Conservation (phyloP, 768 basidiomycete species). For the Termitomyces heimii region DNA sequence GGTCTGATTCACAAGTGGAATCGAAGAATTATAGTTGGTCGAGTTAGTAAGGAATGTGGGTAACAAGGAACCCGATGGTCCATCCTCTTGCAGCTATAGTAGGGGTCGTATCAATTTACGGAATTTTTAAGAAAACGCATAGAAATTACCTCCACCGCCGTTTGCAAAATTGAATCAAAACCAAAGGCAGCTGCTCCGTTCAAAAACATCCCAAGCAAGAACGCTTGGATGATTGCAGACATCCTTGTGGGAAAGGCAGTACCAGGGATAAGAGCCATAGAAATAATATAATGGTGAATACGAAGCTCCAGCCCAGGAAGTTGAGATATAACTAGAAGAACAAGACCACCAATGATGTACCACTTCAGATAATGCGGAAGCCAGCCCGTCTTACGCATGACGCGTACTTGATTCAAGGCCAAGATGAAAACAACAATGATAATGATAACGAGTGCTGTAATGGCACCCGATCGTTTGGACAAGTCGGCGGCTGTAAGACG, state of each 20-base stretch:
- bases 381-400: conserved; percentile 83
- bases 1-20: conserved; percentile 47
- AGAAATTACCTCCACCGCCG: conserved; percentile 53
- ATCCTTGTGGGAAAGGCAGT: conserved; percentile 79
- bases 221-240: conserved; percentile 76
- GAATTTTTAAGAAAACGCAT: neutral
- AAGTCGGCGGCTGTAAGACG: conserved; percentile 71
- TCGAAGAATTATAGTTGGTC: conserved; percentile 52
- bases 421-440: conserved; percentile 52
- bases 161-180: conserved; percentile 76
- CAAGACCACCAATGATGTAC: conserved; percentile 63
- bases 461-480: conserved; percentile 55
- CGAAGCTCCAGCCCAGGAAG: conserved; percentile 67
- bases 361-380: conserved; percentile 70
- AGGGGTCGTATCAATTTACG: conserved; percentile 2
- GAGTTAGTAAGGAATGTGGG: conserved; percentile 74
- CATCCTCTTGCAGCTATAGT: conserved; percentile 66
- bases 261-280: conserved; percentile 68
- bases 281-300: conserved; percentile 79
- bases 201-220: conserved; percentile 77
- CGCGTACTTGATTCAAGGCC: conserved; percentile 70
- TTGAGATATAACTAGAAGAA: conserved; percentile 58
- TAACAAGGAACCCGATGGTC: conserved; percentile 58
- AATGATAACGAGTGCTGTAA: conserved; percentile 64
- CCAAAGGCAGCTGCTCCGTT: conserved; percentile 79